A percentile compares a stretch with the other conserved stretches of the same genome.
Conservation (phyloP, 805 yeast species). For the Saccharomycopsis malanga region DNA sequence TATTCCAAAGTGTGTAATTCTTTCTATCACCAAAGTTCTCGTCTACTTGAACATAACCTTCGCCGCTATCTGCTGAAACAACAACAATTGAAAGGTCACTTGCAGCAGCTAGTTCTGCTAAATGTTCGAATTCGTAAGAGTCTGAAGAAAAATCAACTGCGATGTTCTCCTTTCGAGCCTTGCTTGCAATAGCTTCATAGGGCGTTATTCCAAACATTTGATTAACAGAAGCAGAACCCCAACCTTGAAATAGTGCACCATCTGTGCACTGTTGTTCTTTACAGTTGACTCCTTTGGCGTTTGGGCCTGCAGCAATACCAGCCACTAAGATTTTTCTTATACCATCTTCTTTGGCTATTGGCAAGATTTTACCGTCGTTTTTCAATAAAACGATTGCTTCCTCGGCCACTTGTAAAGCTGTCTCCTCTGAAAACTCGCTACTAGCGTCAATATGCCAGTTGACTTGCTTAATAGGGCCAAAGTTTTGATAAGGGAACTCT, state of each 20-base stretch:
- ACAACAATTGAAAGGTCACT: conserved; percentile 50
- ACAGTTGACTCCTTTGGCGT: conserved; percentile 45
- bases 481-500: conserved; percentile 44
- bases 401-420: conserved; percentile 46
- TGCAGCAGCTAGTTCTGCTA: conserved; percentile 39
- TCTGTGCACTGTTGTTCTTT: conserved; percentile 45
- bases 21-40: conserved; percentile 53
- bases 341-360: conserved; percentile 36
- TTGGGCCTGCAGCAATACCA: conserved; percentile 47
- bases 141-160: conserved; percentile 39
- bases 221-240: conserved; percentile 59
- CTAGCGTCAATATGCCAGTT: conserved; percentile 52
- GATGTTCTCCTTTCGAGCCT: conserved; percentile 41
- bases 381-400: conserved; percentile 53
- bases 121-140: conserved; percentile 39
- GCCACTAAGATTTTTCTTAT: conserved; percentile 34
- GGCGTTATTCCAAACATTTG: conserved; percentile 55
- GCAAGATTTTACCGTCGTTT: conserved; percentile 44
- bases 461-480: conserved; percentile 45
- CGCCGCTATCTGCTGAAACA: conserved; percentile 50
- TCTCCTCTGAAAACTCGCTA: conserved; percentile 38
- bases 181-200: conserved; percentile 43
- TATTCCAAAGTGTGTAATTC: conserved; percentile 48
- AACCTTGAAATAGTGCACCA: conserved; percentile 52
- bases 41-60: conserved; percentile 51